Evolutionary conservation across 352 stramenopile species (phyloP).

Genomic region (Globisporangium radiosum): DNA sequence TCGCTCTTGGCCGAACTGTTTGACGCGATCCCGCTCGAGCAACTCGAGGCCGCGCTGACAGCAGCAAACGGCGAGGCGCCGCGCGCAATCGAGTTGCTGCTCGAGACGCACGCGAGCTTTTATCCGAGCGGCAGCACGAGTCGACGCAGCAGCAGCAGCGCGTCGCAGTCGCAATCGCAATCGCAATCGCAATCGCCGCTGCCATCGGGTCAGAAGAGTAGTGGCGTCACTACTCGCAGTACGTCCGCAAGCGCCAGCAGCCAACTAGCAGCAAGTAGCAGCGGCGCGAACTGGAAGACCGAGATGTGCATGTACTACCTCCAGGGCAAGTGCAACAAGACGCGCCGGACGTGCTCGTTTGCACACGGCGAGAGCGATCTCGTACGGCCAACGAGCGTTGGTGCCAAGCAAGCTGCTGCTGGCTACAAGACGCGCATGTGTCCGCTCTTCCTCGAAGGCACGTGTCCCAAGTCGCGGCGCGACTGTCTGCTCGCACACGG

Average conservation of each 20-base stretch:
- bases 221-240: constrained; percentile 23
- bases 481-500: constrained; percentile 76
- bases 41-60: constrained; percentile 49
- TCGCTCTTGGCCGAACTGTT: constrained; percentile 71
- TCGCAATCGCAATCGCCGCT: neutral
- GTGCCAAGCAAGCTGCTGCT: constrained; percentile 18
- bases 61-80: constrained; percentile 44
- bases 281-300: constrained; percentile 70
- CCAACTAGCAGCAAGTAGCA: constrained; percentile 14
- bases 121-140: constrained; percentile 30
- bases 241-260: constrained; percentile 16
- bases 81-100: constrained; percentile 54
- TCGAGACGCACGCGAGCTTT: constrained; percentile 65
- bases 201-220: constrained; percentile 6
- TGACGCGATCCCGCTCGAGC: constrained; percentile 52
- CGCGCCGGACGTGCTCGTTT: constrained; percentile 80
- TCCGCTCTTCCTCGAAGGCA: constrained; percentile 65
- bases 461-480: constrained; percentile 64
- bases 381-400: constrained; percentile 25
- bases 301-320: constrained; percentile 89
- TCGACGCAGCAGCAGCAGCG: neutral
- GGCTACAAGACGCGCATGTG: constrained; percentile 77
- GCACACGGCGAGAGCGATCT: constrained; percentile 80
- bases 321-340: constrained; percentile 88
- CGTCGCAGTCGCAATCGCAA: neutral